These are phyloP conservation scores for Colletotrichum liaoningense DNA, from an alignment of 2,329 filamentous ascomycete species.

Conservation along the genomic window DNA sequence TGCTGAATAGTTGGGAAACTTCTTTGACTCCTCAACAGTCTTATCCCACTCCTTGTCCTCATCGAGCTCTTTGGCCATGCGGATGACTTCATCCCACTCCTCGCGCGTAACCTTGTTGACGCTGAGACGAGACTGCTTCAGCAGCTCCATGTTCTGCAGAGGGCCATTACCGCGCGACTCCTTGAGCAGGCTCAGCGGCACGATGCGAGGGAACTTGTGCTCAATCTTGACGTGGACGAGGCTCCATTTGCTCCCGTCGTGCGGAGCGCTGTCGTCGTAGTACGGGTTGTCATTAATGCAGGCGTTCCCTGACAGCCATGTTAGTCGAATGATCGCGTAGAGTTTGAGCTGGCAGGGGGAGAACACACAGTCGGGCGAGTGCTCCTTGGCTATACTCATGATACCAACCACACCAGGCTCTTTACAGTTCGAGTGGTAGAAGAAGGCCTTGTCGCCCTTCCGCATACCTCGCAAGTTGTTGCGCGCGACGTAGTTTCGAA, in stretches of 20 bases:
- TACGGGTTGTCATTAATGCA: conserved; percentile 71
- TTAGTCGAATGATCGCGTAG: background rate
- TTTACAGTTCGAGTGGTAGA: conserved; percentile 96
- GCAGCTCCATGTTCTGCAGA: conserved; percentile 79
- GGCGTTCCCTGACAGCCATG: conserved; percentile 26
- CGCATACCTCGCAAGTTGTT: conserved; percentile 96
- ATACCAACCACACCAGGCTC: conserved; percentile 86
- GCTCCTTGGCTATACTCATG: conserved; percentile 90
- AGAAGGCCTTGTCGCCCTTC: conserved; percentile 91
- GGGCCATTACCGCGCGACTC: conserved; percentile 73
- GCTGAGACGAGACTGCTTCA: conserved; percentile 76
- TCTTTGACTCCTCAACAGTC: conserved; percentile 28
- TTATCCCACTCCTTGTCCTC: conserved; percentile 28
- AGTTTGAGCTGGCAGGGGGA: background rate
- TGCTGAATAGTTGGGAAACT: conserved; percentile 29
- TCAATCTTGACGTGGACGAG: conserved; percentile 90
- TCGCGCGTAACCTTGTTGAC: conserved; percentile 65
- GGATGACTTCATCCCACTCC: conserved; percentile 67
- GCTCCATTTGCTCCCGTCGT: conserved; percentile 74
- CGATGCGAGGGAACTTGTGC: conserved; percentile 74
- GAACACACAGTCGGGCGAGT: conserved; percentile 78
- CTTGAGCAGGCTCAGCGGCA: conserved; percentile 77
- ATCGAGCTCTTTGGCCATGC: conserved; percentile 32
- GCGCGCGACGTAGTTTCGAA: conserved; percentile 62
- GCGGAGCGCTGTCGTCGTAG: conserved; percentile 80